Evolutionary conservation across 768 basidiomycete genomes (phyloP).

Genomic region (Psilocybe cubensis): DNA sequence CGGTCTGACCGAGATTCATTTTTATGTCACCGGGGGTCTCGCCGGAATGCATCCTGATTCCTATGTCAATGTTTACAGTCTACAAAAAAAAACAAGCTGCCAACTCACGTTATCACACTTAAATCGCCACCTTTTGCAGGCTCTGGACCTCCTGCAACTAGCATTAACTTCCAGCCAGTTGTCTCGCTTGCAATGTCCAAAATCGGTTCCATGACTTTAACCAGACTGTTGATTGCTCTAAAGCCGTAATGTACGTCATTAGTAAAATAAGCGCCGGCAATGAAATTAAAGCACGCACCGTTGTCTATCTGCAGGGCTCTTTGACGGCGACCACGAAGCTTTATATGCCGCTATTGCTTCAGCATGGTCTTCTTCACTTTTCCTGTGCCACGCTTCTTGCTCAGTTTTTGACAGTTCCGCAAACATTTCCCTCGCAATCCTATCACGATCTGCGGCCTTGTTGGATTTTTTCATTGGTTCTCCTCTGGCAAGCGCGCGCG

Average conservation of each 20-base stretch:
- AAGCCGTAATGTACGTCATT: no score
- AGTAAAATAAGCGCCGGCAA: background rate
- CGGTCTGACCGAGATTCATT: conserved; percentile 18
- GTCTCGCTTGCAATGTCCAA: conserved; percentile 8
- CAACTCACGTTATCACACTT: conserved; percentile 12
- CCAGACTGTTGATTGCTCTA: conserved; percentile 6
- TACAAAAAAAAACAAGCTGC: no score
- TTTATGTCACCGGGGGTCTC: conserved; percentile 13
- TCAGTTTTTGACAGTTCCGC: background rate
- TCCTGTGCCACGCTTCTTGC: no score
- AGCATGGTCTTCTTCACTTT: no score
- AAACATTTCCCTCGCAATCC: conserved; percentile 3
- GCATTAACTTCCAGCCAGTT: conserved; percentile 13
- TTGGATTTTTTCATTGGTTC: background rate
- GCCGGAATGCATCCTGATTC: conserved; percentile 20
- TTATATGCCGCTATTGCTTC: no score
- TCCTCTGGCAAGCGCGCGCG: background rate
- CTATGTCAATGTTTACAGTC: background rate
- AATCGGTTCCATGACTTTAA: conserved; percentile 6
- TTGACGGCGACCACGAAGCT: background rate
- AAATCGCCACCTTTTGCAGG: conserved; percentile 12
- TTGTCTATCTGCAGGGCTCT: conserved; percentile 4
- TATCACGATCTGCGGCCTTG: conserved; percentile 7
- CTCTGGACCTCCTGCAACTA: conserved; percentile 16
- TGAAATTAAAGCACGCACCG: background rate